Evolutionary conservation across 257 asterid genomes (phyloP), one percentile per base, ranked within the genome.

Genomic region (Fraxinus cuspidata): DNA sequence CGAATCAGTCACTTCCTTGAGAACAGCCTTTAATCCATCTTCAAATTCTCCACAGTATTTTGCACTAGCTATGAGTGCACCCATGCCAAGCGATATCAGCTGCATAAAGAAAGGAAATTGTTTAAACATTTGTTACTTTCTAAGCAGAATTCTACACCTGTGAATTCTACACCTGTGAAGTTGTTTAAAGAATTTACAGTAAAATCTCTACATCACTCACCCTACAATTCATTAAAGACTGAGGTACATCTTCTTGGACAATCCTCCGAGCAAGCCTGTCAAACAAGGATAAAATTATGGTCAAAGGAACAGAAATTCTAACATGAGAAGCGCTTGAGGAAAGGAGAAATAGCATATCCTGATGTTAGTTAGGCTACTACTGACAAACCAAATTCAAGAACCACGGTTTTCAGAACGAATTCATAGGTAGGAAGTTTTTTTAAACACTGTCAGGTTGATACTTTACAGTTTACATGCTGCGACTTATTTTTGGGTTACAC

Each of bases 1-100:
- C 0, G 99, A 93, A 65, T 92, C 98, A 2, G 97, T 93, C 58
- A 93, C 98, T 88, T 95, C 98, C 91, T 89, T 93, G 37, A 95
- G 96, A 71, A 95, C 98, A 53, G 91, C 60, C 90, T 97, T 87
- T 92, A 97, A 81, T 92, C 99, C 88, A 81, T 93, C 99, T 88
- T 92, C 99, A 73, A 95, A 92, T 87, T 95, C 99, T 72, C 99
- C 99, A 35, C 98, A 94, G 83, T 87, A 95, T 73, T 95, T 95
- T 74, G 98, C 98, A 72, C 99, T 98, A 69, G 98, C 98, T 83
- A 95, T 90, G 31, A 93, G 92, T 4, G 98, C 88, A 78, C 98
- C 99, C 99, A 95, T 91, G 86, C 93, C 98, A 53, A 95, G 96
- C 60, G 99, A 91, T 79, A 95, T 93, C 89, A 95, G 85, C 98